phyloP scores from a whole-genome alignment of 177 flowering plant species.

The Vitis hybrid region DNA sequence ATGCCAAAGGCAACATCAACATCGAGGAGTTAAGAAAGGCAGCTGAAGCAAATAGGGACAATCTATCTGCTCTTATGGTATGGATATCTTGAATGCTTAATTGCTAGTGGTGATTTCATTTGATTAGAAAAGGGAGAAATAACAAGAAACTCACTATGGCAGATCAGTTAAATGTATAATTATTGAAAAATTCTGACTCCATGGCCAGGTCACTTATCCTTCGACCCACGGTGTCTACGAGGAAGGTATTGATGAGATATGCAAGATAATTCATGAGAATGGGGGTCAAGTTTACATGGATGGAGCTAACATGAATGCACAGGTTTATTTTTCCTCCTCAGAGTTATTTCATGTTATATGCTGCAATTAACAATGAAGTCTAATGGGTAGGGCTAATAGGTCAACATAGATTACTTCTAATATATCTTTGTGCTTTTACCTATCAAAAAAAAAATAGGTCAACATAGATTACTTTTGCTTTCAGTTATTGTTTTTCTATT shows the following conservation, averaged over 20 bases:
- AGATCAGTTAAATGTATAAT: not conserved
- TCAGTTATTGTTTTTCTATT: too few relatives aligned
- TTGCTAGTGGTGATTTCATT: not conserved
- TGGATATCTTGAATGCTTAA: not conserved
- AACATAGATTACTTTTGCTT: too few relatives aligned
- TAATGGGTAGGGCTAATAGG: too few relatives aligned
- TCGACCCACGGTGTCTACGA: slow-evolving; percentile 98
- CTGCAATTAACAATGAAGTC: too few relatives aligned
- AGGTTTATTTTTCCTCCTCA: slow-evolving; percentile 45
- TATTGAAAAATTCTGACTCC: slow-evolving; percentile 8
- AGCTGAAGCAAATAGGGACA: slow-evolving; percentile 82
- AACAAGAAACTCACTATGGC: too few relatives aligned
- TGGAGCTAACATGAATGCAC: slow-evolving; percentile 99
- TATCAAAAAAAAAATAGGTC: too few relatives aligned
- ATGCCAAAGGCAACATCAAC: slow-evolving; percentile 96
- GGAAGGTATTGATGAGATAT: slow-evolving; percentile 97
- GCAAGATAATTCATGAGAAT: slow-evolving; percentile 96
- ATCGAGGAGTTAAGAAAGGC: slow-evolving; percentile 87
- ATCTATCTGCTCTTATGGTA: slow-evolving; percentile 96
- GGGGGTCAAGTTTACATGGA: slow-evolving; percentile 99
- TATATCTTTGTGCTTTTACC: too few relatives aligned
- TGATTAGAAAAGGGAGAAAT: too few relatives aligned
- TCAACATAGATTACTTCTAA: too few relatives aligned
- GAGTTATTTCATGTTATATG: too few relatives aligned
- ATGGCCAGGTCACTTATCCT: slow-evolving; percentile 89